phyloP scores from a whole-genome alignment of 2,329 filamentous ascomycete species.

The Fusarium palustre region DNA sequence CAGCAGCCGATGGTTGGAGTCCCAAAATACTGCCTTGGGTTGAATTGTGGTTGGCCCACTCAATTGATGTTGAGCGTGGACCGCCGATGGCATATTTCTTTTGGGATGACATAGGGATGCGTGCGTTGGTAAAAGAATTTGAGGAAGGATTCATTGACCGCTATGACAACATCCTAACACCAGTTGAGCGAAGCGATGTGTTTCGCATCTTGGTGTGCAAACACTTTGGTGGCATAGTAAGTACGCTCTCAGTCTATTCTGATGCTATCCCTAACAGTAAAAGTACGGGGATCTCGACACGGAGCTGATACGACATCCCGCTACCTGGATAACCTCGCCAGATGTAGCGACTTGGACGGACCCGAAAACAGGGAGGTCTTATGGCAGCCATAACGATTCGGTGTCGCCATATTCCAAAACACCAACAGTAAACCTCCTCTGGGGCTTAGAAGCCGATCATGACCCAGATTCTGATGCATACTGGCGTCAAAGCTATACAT shows the following conservation, averaged over 20 bases:
- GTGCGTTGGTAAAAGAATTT: neutral
- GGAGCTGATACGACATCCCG: neutral
- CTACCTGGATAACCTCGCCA: neutral
- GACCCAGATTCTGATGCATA: neutral
- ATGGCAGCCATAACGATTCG: neutral
- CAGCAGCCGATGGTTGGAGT: neutral
- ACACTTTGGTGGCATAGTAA: neutral
- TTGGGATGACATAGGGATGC: constrained; percentile 9
- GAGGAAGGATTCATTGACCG: neutral
- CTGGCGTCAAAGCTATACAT: constrained; percentile 4
- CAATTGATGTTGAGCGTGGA: neutral
- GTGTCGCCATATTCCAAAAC: neutral
- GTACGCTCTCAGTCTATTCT: fast-evolving
- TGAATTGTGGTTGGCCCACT: neutral
- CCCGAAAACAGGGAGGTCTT: neutral
- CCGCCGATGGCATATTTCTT: constrained; percentile 6
- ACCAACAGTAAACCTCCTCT: neutral
- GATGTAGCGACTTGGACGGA: neutral
- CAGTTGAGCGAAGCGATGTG: constrained; percentile 3
- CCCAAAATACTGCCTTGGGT: constrained; percentile 1
- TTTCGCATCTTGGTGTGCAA: constrained; percentile 10
- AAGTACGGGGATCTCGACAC: constrained; percentile 7
- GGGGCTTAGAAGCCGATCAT: constrained; percentile 7
- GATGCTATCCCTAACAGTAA: neutral
- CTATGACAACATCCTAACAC: neutral